A percentile compares a stretch with the other conserved stretches of the same genome.
These are phyloP conservation scores for Suillus fuscotomentosus DNA, from an alignment of 768 basidiomycete species.

Conservation along the genomic window DNA sequence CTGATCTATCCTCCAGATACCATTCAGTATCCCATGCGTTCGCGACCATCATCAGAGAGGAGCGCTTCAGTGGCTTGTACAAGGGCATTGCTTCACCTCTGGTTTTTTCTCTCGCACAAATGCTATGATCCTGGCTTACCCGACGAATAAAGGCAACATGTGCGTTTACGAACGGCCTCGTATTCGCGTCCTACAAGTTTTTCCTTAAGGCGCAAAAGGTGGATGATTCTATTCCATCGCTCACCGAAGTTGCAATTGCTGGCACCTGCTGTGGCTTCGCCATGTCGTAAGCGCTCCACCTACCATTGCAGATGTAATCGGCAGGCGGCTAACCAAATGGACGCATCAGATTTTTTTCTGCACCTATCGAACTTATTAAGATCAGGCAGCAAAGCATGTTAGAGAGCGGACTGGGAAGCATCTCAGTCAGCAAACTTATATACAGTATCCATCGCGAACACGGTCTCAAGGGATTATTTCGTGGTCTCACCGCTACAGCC, in stretches of 20 bases:
- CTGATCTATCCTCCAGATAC: constrained; percentile 54
- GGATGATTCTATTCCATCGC: constrained; percentile 49
- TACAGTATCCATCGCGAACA: constrained; percentile 50
- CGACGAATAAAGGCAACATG: constrained; percentile 49
- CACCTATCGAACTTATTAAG: constrained; percentile 87
- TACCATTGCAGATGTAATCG: neutral
- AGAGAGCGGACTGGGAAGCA: constrained; percentile 26
- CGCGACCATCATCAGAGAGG: constrained; percentile 65
- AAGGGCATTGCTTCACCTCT: constrained; percentile 82
- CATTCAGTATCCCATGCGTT: constrained; percentile 65
- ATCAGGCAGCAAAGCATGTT: constrained; percentile 72
- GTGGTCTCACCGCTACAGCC: constrained; percentile 72
- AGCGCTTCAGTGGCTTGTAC: constrained; percentile 64
- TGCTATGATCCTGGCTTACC: neutral
- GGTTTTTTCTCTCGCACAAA: constrained; percentile 39
- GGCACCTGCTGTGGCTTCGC: constrained; percentile 80
- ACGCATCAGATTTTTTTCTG: constrained; percentile 60
- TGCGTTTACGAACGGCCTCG: constrained; percentile 80
- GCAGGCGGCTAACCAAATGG: neutral
- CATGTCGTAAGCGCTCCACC: constrained; percentile 58
- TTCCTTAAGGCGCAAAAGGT: constrained; percentile 68
- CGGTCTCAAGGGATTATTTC: constrained; percentile 70
- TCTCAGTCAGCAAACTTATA: constrained; percentile 54
- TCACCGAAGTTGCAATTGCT: constrained; percentile 72
- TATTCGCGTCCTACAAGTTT: constrained; percentile 84